Evolutionary conservation across 1,284 basidiomycete genomes (phyloP), one percentile per base, ranked within the genome.

Genomic region (Naganishia sp.): DNA sequence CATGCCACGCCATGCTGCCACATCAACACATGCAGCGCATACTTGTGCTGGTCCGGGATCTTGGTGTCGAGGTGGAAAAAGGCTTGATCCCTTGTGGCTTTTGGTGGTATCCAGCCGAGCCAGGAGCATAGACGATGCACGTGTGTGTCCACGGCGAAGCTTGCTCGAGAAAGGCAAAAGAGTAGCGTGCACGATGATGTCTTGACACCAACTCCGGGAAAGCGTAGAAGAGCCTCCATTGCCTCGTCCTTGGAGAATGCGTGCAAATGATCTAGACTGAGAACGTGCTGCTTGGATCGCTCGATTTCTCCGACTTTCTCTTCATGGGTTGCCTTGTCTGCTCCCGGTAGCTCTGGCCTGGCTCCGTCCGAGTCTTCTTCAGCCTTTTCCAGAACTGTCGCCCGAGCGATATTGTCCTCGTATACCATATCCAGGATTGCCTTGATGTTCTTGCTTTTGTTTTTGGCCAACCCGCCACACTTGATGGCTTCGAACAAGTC

Each of bases 121-220:
- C 68, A 69, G 49, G 47, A 32, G 54, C 65, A 66, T 11, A 69
- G 25, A 7, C 68, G 55, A 42, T 55, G 66, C 17, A 69, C 68
- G 56, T 76, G 75, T 32, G 89, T 90, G 73, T 91, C 89, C 58
- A 90, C 89, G 0, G 90, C 88, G 73, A 91, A 90, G 1, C 85
- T 86, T 65, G 87, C 83, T 17, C 88, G 80, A 0, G 85, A 86
- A 23, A 91, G 81, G 73, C 88, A 89, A 75, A 91, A 90, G n/a
- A 90, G 81, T 17, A 89, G 76, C 0, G 90, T 89, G 72, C 90
- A 91, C 6, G 86, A 85, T 0, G 88, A 88, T 0, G 89, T 90
- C 79, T 91, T 91, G 1, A 88, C 87, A 0, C 90, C 89, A 3
- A 91, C 87, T 0, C 88, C 88, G 51, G 85, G 80, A 69, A 87